Evolutionary conservation across 2,329 filamentous ascomycete genomes (phyloP), one percentile per base, ranked within the genome.

Genomic region (Venturia effusa): DNA sequence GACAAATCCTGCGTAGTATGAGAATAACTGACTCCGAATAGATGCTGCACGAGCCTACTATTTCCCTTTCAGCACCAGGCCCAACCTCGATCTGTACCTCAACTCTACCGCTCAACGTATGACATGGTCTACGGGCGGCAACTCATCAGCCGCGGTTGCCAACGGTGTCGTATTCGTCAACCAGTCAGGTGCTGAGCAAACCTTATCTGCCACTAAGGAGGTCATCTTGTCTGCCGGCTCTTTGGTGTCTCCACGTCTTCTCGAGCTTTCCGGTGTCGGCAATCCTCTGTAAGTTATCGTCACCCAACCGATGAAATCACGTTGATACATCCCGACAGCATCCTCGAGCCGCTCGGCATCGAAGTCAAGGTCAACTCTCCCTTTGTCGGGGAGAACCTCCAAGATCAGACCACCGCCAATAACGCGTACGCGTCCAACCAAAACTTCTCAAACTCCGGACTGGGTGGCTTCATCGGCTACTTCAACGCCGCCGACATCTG

Each of bases 191-290:
- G 22, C 10, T 27, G 45, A 51, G 22, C 22, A 22, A 24, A 51
- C 6, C 10, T 11, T 61, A 10, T 17, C 60, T 13, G 61, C 45
- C n/a, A 40, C 32, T 2, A 34, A 43, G 17, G 63, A 64, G 40
- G 69, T 70, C 27, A 66, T 69, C 39, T 32, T 70, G n/a, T 67
- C 66, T 34, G 67, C 66, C 8, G 67, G 68, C 5, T 65, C 61
- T 1, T 62, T 70, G 32, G 65, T 67, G 32, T 66, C 67, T 22
- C 69, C 68, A 3, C 65, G 68, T 57, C 62, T 70, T 8, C 64
- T 70, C 4, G 67, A 70, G 43, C 65, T 69, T 11, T 67, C 64
- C 55, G 68, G 69, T 30, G 66, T 70, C 48, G 69, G 69, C n/a
- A 48, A 62, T 13, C 55, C 55, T 27, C 45, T 15, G 45, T 51